Conservation (phyloP, 768 basidiomycete species). For the Lactarius akahatsu region DNA sequence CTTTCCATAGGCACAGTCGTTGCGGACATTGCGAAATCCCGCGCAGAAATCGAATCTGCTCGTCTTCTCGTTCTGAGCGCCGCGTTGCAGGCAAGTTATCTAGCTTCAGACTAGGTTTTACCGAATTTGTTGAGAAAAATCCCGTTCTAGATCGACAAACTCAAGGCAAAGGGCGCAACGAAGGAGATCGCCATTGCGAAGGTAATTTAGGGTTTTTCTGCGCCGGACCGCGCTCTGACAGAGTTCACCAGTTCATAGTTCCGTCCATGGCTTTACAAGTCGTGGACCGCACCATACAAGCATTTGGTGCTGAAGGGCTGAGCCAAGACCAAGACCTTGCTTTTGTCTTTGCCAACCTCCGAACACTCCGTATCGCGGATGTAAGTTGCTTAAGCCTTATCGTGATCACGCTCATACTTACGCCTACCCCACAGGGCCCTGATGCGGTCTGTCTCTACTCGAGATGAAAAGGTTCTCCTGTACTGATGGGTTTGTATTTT, state of each 20-base stretch:
- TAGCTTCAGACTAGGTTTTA: not conserved
- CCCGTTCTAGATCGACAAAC: slow-evolving; percentile 72
- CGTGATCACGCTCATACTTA: not conserved
- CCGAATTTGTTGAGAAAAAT: not conserved
- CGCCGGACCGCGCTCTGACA: slow-evolving; percentile 1
- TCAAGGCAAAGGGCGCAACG: slow-evolving; percentile 89
- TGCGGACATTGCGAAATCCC: slow-evolving; percentile 85
- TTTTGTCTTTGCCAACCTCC: slow-evolving; percentile 67
- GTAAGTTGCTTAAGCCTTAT: slow-evolving; percentile 43
- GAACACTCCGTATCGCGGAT: slow-evolving; percentile 87
- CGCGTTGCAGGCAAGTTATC: slow-evolving; percentile 64
- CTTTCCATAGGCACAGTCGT: slow-evolving; percentile 69
- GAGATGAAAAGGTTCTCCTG: not conserved
- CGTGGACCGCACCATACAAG: slow-evolving; percentile 94
- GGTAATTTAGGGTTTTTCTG: slow-evolving; percentile 44
- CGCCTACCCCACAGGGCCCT: slow-evolving; percentile 54
- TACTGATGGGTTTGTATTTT: slow-evolving; percentile 15
- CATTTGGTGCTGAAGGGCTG: slow-evolving; percentile 95
- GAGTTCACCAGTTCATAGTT: slow-evolving; percentile 72
- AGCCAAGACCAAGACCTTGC: slow-evolving; percentile 88
- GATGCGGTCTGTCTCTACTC: slow-evolving; percentile 56
- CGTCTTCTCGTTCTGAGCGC: slow-evolving; percentile 89
- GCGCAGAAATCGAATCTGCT: slow-evolving; percentile 90
- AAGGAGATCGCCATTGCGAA: slow-evolving; percentile 99
- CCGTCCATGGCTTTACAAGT: slow-evolving; percentile 87